Evolutionary conservation across 495 filamentous ascomycete genomes (phyloP), one percentile per base, ranked within the genome.

Genomic region (Pyrenula massariospora): DNA sequence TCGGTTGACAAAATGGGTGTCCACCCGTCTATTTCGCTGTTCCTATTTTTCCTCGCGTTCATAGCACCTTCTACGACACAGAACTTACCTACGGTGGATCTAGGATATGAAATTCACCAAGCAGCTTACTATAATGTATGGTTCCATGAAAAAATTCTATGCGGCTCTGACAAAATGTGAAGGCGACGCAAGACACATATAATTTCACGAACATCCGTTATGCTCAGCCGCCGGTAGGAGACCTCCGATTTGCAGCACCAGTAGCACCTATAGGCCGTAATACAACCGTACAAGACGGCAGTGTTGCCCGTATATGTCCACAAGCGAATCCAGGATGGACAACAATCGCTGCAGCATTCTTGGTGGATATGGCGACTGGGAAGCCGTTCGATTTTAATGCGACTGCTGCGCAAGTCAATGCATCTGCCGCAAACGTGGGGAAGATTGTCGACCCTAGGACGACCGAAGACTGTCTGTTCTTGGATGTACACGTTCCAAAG

Each of bases 181-280:
- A 56, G 59, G 50, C 54, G 19, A 60, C 70, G 42, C 60, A 66
- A 25, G 56, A 68, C 24, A 68, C 73, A 59, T 84, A 82, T 58
- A 82, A 78, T 56, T 84, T 84, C 67, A 72, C 66, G 36, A 82
- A 83, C 55, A 82, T 85, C 59, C 75, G 79, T 23, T 85, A 79
- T 64, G 80, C 77, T 5, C 75, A 75, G 19, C 77, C 80, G 10
- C 82, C 82, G 11, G 23, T 76, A 10, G 78, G 76, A 12, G 63
- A 77, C 48, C 62, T 79, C 2, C 70, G 81, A 12, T 84, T 81
- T 59, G 64, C 66, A 20, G 70, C 75, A 3, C 79, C 80, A 0
- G 50, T 66, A 3, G 64, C 69, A 20, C 79, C 80, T 0, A 56
- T 61, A 10, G 19, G 54, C 21, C 68, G 70, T 53, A 66, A 70